Base-by-base conservation (phyloP, 2,329 filamentous ascomycete species). In the Pestalotiopsis sp. region DNA sequence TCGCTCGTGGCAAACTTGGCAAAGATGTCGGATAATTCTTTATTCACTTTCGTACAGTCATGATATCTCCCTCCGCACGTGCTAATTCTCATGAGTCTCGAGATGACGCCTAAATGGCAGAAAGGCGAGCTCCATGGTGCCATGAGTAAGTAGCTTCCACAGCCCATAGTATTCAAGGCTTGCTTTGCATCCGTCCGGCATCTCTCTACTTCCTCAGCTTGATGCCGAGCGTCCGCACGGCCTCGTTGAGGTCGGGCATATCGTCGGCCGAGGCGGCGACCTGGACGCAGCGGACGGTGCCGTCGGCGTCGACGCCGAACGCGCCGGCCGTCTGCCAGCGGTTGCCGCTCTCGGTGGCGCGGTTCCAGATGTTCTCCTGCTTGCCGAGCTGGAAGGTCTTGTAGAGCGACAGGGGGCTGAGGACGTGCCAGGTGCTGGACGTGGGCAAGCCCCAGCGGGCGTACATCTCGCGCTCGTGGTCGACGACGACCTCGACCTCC, bases 321-420 rank as follows among this genome's bases (percentile, higher is more conserved):
- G 86, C 87, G 36, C 91, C 91, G 60, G 86, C 83, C 31, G 82
- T 91, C 84, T 93, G 91, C 91, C 91, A 93, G 66, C 90, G 80
- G 71, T 81, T 89, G 52, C 91, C 91, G 75, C 87, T 91, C 78
- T 91, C 88, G 2, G 89, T 90, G 2, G 88, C 84, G 27, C 87
- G 80, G 75, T 91, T 91, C 85, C 87, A 91, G 71, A 93, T 91
- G 14, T 88, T 86, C 75, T 93, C 90, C 63, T 86, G 80, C 70
- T 83, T 86, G 13, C 86, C 89, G 31, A 93, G 80, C 68, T 81
- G 85, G 70, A 87, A 87, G 2, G 86, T 85, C n/a, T 82, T 83
- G 74, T 84, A 88, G 69, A 93, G 71, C n/a, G 85, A 83, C 67
- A 82, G 76, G 0, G 90, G 90, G 67, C 84, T 87, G 17, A 92